A percentile compares a stretch with the other conserved stretches of the same genome.
phyloP scores from a whole-genome alignment of 169 alveolate species.

The Cryptosporidium parvum region DNA sequence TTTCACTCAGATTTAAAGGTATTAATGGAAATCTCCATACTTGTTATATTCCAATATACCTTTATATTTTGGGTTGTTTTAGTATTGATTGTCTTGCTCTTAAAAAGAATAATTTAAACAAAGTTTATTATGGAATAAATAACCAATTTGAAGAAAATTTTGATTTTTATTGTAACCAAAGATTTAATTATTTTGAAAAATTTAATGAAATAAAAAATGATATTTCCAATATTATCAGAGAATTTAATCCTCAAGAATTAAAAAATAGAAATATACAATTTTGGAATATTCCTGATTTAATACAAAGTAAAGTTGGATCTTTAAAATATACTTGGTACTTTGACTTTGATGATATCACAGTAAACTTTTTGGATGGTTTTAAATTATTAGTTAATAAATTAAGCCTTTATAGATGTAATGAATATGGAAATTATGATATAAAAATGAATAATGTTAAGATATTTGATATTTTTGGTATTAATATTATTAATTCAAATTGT shows the following conservation, averaged over 20 bases:
- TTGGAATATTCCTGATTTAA: slow-evolving; percentile 37
- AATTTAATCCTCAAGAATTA: slow-evolving; percentile 9
- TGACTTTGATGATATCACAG: slow-evolving; percentile 44
- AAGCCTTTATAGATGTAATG: slow-evolving; percentile 64
- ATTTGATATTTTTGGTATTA: slow-evolving; percentile 3
- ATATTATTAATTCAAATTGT: background rate
- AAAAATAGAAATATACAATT: background rate
- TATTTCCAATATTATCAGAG: background rate
- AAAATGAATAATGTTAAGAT: background rate
- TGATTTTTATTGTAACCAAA: slow-evolving; percentile 11
- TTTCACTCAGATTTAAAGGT: slow-evolving; percentile 6
- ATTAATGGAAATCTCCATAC: slow-evolving; percentile 18
- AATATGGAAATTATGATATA: slow-evolving; percentile 63
- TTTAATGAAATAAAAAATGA: background rate
- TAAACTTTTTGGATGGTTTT: slow-evolving; percentile 6
- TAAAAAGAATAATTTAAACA: slow-evolving; percentile 10
- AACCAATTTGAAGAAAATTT: slow-evolving; percentile 40
- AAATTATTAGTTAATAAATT: background rate
- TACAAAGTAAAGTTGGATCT: background rate
- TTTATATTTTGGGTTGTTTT: slow-evolving; percentile 17
- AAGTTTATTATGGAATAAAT: slow-evolving; percentile 58
- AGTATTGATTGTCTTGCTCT: slow-evolving; percentile 23
- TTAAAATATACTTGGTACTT: slow-evolving; percentile 56
- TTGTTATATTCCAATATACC: slow-evolving; percentile 31
- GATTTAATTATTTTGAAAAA: slow-evolving; percentile 15